These are phyloP conservation scores for Salix suchowensis DNA, from an alignment of 345 rosid genomes.

Conservation along the genomic window DNA sequence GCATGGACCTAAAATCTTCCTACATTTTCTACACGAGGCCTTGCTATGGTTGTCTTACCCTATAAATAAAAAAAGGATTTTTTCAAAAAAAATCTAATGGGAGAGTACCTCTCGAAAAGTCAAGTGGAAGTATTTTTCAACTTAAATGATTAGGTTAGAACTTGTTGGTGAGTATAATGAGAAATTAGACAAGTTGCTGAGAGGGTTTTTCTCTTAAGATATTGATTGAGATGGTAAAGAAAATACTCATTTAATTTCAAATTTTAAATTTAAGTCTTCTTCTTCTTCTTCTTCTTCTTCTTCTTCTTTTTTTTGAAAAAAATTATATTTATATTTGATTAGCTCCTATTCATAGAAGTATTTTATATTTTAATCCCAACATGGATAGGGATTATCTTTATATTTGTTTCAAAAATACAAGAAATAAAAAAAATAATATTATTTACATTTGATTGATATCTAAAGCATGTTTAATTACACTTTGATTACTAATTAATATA, in stretches of 20 bases:
- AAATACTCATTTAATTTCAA: too few species aligned
- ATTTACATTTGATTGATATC: too few species aligned
- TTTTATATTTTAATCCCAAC: background rate
- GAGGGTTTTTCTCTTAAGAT: background rate
- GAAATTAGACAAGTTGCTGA: background rate
- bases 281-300: too few species aligned
- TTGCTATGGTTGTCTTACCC: background rate
- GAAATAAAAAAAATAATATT: too few species aligned
- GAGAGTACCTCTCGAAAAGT: background rate
- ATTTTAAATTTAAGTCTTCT: too few species aligned
- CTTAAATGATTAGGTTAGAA: background rate
- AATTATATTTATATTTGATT: background rate
- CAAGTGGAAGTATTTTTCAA: background rate
- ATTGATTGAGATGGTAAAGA: too few species aligned
- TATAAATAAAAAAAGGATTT: background rate
- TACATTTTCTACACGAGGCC: background rate
- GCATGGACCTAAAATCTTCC: background rate
- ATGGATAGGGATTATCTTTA: too few species aligned
- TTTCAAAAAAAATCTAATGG: background rate
- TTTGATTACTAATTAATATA: background rate
- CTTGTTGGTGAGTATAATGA: conserved; percentile 3
- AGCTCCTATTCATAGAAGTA: background rate
- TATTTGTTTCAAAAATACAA: too few species aligned
- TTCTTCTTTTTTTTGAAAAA: accelerated
- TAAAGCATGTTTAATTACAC: background rate